phyloP scores from a whole-genome alignment of 1,139 yeast genomes.

The Wickerhamiella infanticola region DNA sequence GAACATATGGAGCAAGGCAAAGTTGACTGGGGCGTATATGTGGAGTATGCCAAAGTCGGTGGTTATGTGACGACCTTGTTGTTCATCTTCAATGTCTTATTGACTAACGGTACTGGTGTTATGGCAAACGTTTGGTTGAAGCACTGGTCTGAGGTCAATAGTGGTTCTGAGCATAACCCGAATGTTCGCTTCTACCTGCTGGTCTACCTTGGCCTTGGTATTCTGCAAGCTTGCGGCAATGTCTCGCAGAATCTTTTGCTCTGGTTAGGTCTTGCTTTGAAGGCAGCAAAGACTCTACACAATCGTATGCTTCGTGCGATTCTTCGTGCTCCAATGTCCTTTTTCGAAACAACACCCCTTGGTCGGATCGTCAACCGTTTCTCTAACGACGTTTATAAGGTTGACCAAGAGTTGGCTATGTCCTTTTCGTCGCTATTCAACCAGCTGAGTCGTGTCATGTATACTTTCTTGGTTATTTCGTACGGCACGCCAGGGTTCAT shows the following conservation, averaged over 20 bases:
- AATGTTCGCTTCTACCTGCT: slow-evolving; percentile 53
- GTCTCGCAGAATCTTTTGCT: slow-evolving; percentile 54
- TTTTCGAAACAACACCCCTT: slow-evolving; percentile 92
- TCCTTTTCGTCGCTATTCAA: slow-evolving; percentile 71
- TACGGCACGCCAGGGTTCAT: slow-evolving; percentile 81
- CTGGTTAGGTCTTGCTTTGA: slow-evolving; percentile 75
- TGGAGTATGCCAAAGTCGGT: slow-evolving; percentile 77
- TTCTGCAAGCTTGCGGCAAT: slow-evolving; percentile 44
- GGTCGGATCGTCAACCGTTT: slow-evolving; percentile 90
- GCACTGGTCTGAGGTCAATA: slow-evolving; percentile 90
- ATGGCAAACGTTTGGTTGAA: slow-evolving; percentile 78
- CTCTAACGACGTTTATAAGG: slow-evolving; percentile 83
- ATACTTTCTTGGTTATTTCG: slow-evolving; percentile 70
- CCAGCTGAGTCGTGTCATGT: slow-evolving; percentile 57
- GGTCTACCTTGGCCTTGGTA: slow-evolving; percentile 60
- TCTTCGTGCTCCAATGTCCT: slow-evolving; percentile 87
- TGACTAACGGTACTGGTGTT: slow-evolving; percentile 47
- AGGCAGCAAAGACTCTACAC: slow-evolving; percentile 68
- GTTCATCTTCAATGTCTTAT: slow-evolving; percentile 32
- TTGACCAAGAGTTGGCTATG: slow-evolving; percentile 76
- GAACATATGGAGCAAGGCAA: slow-evolving; percentile 90
- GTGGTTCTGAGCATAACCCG: slow-evolving; percentile 55
- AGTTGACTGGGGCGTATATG: slow-evolving; percentile 79
- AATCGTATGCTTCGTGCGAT: slow-evolving; percentile 66
- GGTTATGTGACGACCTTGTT: slow-evolving; percentile 51